These are phyloP conservation scores for Kurtzmaniella cleridarum DNA, from an alignment of 805 yeast species.

Conservation along the genomic window DNA sequence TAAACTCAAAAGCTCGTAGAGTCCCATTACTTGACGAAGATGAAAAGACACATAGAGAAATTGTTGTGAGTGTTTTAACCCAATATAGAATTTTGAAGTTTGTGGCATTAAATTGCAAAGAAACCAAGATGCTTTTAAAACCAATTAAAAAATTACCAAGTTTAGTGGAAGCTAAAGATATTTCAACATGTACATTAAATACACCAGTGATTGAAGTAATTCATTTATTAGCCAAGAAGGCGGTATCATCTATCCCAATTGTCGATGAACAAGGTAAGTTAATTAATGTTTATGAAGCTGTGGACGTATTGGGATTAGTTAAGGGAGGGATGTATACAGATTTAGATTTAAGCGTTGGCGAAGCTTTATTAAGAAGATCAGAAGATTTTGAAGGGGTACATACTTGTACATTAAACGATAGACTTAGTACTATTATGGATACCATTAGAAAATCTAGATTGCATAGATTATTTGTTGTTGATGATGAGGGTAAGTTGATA, in stretches of 20 bases:
- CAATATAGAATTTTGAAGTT: conserved; percentile 94
- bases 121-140: conserved; percentile 73
- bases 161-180: conserved; percentile 46
- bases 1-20: conserved; percentile 82
- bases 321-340: conserved; percentile 94
- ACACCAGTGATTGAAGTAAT: conserved; percentile 95
- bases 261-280: conserved; percentile 67
- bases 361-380: conserved; percentile 86
- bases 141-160: conserved; percentile 68
- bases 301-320: conserved; percentile 85
- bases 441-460: conserved; percentile 87
- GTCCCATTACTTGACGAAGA: conserved; percentile 93
- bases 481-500: conserved; percentile 66
- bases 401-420: conserved; percentile 85
- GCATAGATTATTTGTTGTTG: conserved; percentile 89
- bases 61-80: conserved; percentile 90
- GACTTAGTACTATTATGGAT: conserved; percentile 84
- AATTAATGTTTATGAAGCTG: conserved; percentile 91
- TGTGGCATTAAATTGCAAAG: conserved; percentile 93
- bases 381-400: conserved; percentile 98
- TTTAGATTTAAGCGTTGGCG: conserved; percentile 86
- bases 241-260: conserved; percentile 92
- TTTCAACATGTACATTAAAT: conserved; percentile 80
- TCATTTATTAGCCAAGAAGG: conserved; percentile 65
- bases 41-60: conserved; percentile 86